Evolutionary conservation across 805 yeast genomes (phyloP), one percentile per base, ranked within the genome.

Genomic region (Metschnikowia lunata): DNA sequence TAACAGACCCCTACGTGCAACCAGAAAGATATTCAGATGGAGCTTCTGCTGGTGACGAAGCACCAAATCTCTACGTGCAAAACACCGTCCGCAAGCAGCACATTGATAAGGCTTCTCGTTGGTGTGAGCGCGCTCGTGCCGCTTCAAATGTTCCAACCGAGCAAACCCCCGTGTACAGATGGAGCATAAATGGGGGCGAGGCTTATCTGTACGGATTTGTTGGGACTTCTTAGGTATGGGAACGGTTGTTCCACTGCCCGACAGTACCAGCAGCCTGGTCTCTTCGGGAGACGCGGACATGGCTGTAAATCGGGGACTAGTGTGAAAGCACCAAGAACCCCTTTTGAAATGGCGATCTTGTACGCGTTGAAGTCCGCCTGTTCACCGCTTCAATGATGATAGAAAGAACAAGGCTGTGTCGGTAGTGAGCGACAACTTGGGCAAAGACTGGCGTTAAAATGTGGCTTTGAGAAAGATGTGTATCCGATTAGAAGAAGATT

Each of bases 121-220:
- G 8, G 99, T 91, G 62, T 91, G 99, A 0, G 95, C 83, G 34
- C 97, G 72, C 56, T 89, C 95, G 60, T 91, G 99, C 46, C 99
- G 81, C 63, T 87, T 89, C 58, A 93, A 74, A 65, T 91, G 99
- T 64, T 91, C 99, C 39, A 88, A 74, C 43, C 99, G 76, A 1
- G 97, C 99, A 75, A 93, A 93, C 2, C 96, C 96, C 48, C 99
- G 75, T 1, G 97, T 88, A 62, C 99, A 93, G 5, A 88, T 84
- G 2, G 84, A 65, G 62, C 99, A 93, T 9, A 87, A 75, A 59
- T 88, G 96, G 1, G 98, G 98, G 46, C 98, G 74, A 11, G 98
- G 98, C 61, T 89, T 89, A 58, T 88, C 95, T 0, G 96, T 88
- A 63, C 88, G 87, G 60, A 87, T 84, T 46, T 82, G 75, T 36